These are phyloP conservation scores for Colletotrichum sp. DNA, from an alignment of 2,329 filamentous ascomycete genomes.

Conservation along the genomic window DNA sequence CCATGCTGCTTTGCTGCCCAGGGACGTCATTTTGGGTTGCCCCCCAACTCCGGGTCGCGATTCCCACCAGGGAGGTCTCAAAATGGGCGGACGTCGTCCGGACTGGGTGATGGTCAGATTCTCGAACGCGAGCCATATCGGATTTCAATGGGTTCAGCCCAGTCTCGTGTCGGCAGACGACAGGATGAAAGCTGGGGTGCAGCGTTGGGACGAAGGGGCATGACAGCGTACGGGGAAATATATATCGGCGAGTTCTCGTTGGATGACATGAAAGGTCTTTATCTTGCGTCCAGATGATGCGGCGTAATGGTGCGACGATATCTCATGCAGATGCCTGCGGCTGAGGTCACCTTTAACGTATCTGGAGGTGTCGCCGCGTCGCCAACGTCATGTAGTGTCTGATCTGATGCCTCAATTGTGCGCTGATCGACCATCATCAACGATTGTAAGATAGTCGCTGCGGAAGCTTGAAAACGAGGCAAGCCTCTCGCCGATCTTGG, in stretches of 20 bases:
- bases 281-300: not conserved
- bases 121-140: not conserved
- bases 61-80: slow-evolving; percentile 3
- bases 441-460: not conserved
- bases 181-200: not conserved
- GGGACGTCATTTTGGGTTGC: slow-evolving; percentile 1
- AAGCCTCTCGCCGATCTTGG: slow-evolving; percentile 3
- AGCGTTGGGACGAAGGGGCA: not conserved
- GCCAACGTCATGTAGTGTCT: not conserved
- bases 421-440: not conserved
- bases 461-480: not conserved
- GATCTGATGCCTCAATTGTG: not conserved
- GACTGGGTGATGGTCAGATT: not conserved
- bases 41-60: slow-evolving; percentile 7
- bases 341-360: not conserved
- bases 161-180: not conserved
- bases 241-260: not conserved
- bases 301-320: not conserved
- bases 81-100: slow-evolving; percentile 1
- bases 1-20: not conserved
- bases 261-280: not conserved
- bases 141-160: not conserved
- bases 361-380: not conserved
- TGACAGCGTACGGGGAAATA: not conserved
- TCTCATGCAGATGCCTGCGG: not conserved